Evolutionary conservation across 176 grass and related monocot genomes (phyloP).

Genomic region (Pontederia paniculata): DNA sequence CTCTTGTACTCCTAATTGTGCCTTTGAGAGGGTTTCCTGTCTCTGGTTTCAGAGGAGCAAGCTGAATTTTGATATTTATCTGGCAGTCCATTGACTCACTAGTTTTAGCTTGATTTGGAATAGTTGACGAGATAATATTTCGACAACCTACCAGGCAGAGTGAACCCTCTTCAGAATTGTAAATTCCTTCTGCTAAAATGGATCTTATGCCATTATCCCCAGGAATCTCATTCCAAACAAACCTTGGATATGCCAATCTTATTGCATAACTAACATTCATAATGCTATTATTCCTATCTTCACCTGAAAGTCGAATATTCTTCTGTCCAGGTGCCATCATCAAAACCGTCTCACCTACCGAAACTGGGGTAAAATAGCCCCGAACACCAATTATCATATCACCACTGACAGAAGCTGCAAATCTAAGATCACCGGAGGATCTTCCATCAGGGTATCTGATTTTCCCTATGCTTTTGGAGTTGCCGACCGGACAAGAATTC

Average conservation of each 20-base stretch:
- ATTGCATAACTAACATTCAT: conserved; percentile 63
- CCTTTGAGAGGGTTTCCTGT: conserved; percentile 37
- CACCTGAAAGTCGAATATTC: neutral
- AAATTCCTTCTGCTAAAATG: conserved; percentile 67
- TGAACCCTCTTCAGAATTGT: conserved; percentile 49
- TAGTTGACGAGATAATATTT: neutral
- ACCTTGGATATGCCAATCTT: conserved; percentile 28
- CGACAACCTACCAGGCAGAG: conserved; percentile 68
- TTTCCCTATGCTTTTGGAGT: conserved; percentile 33
- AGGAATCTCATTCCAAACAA: conserved; percentile 13
- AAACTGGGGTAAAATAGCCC: conserved; percentile 47
- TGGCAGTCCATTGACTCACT: conserved; percentile 32
- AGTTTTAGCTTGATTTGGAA: conserved; percentile 5
- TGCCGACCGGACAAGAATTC: conserved; percentile 27
- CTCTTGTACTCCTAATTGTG: conserved; percentile 47
- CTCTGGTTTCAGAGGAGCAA: conserved; percentile 48
- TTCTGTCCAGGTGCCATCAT: neutral
- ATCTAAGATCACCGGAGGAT: conserved; percentile 37
- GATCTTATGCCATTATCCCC: conserved; percentile 25
- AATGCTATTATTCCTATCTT: neutral
- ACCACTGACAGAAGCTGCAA: conserved; percentile 27
- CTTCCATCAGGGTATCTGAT: conserved; percentile 45
- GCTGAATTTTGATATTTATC: conserved; percentile 45
- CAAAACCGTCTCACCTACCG: conserved; percentile 29
- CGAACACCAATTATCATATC: conserved; percentile 17